Conservation (phyloP, 108 stramenopile genomes). For the Skeletonema menzelii region DNA sequence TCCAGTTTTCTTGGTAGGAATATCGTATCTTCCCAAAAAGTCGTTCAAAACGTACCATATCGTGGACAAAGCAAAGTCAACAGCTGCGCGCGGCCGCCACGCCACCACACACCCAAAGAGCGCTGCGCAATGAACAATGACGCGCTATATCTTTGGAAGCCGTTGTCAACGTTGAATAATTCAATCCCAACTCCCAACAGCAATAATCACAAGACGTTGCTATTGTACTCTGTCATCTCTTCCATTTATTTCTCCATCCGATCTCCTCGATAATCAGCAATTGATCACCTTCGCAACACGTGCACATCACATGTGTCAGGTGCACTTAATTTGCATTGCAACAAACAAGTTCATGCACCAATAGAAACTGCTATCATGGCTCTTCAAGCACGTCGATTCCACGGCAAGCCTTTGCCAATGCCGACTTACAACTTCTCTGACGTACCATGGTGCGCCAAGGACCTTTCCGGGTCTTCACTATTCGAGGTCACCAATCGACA, state of each 20-base stretch:
- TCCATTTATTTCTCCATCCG: background rate
- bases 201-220: background rate
- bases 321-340: background rate
- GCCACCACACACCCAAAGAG: background rate
- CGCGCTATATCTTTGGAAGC: background rate
- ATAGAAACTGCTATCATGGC: conserved; percentile 12
- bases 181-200: background rate
- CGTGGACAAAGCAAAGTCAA: background rate
- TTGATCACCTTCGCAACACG: background rate
- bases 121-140: background rate
- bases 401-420: conserved; percentile 66
- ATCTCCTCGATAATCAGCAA: background rate
- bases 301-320: conserved; percentile 1
- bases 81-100: background rate
- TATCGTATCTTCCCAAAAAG: no score
- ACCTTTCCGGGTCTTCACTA: conserved; percentile 61
- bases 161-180: background rate
- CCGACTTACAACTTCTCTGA: conserved; percentile 69
- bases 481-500: conserved; percentile 64
- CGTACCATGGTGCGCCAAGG: conserved; percentile 54
- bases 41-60: no score
- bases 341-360: background rate
- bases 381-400: conserved; percentile 64
- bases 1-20: no score
- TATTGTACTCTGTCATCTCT: no score